Evolutionary conservation across 768 basidiomycete genomes (phyloP).

Genomic region (Tricholoma saponaceum): DNA sequence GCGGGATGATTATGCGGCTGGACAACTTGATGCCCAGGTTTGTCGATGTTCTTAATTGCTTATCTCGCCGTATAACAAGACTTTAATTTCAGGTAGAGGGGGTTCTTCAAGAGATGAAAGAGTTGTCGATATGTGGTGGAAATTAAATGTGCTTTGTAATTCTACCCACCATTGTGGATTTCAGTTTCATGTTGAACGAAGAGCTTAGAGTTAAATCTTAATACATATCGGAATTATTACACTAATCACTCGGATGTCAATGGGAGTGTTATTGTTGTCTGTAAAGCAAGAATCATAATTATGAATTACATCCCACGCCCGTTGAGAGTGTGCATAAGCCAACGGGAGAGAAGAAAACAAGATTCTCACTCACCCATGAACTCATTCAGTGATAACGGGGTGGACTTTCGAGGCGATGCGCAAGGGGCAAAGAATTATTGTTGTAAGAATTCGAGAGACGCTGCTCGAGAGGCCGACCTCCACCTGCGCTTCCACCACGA

Average conservation of each 20-base stretch:
- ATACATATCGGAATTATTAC: background rate
- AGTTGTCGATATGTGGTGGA: conserved; percentile 89
- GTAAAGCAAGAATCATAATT: background rate
- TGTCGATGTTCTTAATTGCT: conserved; percentile 9
- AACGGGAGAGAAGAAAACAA: background rate
- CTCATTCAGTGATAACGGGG: background rate
- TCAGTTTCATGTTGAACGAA: background rate
- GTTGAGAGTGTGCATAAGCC: background rate
- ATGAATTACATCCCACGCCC: background rate
- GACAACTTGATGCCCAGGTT: conserved; percentile 92
- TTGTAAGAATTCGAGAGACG: conserved; percentile 16
- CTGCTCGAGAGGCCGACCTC: conserved; percentile 18
- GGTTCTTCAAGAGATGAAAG: conserved; percentile 95
- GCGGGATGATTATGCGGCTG: conserved; percentile 95
- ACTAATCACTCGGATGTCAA: background rate
- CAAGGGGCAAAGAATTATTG: background rate
- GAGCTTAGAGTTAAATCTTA: too few relatives aligned
- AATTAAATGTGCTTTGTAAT: conserved; percentile 17
- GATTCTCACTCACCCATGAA: background rate
- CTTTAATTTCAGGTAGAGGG: conserved; percentile 69
- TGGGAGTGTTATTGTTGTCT: background rate
- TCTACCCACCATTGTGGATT: background rate
- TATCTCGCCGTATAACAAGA: background rate
- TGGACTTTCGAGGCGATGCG: conserved; percentile 10
- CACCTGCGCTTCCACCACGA: conserved; percentile 13